These are phyloP conservation scores for Eucalyptus melliodora DNA, from an alignment of 345 rosid species.

Conservation along the genomic window DNA sequence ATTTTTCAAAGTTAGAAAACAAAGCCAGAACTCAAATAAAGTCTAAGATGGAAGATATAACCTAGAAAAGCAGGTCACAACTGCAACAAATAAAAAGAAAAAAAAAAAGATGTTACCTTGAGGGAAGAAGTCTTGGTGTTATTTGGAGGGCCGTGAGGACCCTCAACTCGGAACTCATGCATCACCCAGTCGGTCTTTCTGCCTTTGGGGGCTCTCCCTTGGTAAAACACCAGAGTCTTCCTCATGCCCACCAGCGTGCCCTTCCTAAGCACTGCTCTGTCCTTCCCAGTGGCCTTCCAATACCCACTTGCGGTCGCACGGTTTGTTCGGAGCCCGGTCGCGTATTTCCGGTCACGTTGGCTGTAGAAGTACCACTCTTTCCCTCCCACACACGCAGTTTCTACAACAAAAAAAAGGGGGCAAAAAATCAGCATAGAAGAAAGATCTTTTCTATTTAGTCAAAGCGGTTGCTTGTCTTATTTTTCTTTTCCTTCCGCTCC, in stretches of 20 bases:
- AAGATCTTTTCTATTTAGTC: neutral
- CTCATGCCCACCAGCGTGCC: constrained; percentile 79
- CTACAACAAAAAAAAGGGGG: neutral
- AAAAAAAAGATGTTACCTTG: constrained; percentile 10
- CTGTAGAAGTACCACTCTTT: constrained; percentile 90
- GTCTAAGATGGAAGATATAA: neutral
- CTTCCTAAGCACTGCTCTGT: constrained; percentile 31
- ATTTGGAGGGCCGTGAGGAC: constrained; percentile 21
- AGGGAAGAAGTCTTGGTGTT: neutral
- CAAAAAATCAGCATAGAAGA: neutral
- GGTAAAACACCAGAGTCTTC: constrained; percentile 83
- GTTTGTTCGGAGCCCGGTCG: constrained; percentile 85
- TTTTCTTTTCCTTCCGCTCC: neutral
- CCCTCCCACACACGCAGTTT: constrained; percentile 71
- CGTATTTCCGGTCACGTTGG: constrained; percentile 75
- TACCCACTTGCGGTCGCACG: constrained; percentile 80
- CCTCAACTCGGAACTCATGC: constrained; percentile 86
- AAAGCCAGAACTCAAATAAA: neutral
- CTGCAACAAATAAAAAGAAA: neutral
- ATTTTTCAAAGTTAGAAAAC: neutral
- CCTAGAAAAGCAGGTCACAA: neutral
- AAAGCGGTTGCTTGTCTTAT: neutral
- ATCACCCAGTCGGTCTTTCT: constrained; percentile 76
- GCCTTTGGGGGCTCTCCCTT: constrained; percentile 94
- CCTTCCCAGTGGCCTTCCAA: constrained; percentile 98